Evolutionary conservation across 352 stramenopile species (phyloP).

Genomic region (Phytophthora ramorum): DNA sequence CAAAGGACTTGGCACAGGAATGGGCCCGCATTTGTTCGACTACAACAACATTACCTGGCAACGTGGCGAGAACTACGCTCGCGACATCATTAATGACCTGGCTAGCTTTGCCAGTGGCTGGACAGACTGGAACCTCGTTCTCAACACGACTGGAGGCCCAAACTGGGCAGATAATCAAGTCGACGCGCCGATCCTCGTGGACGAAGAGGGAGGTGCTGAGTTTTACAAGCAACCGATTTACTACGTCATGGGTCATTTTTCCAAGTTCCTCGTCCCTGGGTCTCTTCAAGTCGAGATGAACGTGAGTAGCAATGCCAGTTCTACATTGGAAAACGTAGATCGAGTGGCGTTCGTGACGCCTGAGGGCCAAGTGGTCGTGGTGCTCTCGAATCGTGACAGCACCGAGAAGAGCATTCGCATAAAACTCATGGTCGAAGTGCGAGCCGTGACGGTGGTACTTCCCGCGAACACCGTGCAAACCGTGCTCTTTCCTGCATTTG

Average conservation of each 20-base stretch:
- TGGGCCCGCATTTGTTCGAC: constrained; percentile 36
- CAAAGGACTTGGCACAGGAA: constrained; percentile 36
- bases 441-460: constrained; percentile 33
- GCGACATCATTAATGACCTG: neutral
- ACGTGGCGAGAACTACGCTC: neutral
- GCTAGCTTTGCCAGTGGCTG: constrained; percentile 38
- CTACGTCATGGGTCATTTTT: constrained; percentile 54
- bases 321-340: constrained; percentile 38
- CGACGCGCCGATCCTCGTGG: constrained; percentile 76
- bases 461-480: constrained; percentile 44
- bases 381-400: constrained; percentile 51
- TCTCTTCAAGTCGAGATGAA: constrained; percentile 43
- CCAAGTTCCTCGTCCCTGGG: constrained; percentile 65
- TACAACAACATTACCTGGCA: constrained; percentile 21
- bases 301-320: constrained; percentile 23
- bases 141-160: constrained; percentile 74
- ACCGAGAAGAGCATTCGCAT: constrained; percentile 37
- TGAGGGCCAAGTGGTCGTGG: constrained; percentile 52
- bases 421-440: constrained; percentile 24
- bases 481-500: constrained; percentile 24
- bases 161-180: constrained; percentile 79
- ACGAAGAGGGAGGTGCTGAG: constrained; percentile 54
- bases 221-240: constrained; percentile 89
- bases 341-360: constrained; percentile 53
- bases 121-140: constrained; percentile 86